Conservation (phyloP, 257 asterid genomes). For the Mentha longifolia region DNA sequence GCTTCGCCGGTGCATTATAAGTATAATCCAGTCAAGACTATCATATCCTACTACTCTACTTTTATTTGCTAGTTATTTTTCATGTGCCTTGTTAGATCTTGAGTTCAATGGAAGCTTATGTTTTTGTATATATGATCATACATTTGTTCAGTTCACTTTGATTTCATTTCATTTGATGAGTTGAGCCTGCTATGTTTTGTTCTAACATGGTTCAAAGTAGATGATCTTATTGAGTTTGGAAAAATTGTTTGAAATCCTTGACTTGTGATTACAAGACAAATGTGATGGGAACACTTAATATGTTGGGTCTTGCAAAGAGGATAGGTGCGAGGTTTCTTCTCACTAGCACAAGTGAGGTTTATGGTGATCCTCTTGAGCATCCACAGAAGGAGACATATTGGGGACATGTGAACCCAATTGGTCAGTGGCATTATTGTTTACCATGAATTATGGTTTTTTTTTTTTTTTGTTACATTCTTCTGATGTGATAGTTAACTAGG, state of each 20-base stretch:
- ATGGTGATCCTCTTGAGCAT: slow-evolving; percentile 99
- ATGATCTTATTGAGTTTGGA: slow-evolving; percentile 21
- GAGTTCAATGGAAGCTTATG: not conserved
- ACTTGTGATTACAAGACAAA: slow-evolving; percentile 78
- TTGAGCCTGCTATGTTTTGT: too few relatives aligned
- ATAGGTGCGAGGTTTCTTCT: slow-evolving; percentile 86
- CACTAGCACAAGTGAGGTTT: slow-evolving; percentile 97
- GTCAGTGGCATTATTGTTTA: slow-evolving; percentile 39
- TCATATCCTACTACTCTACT: slow-evolving; percentile 55
- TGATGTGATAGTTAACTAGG: slow-evolving; percentile 47
- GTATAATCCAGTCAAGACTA: slow-evolving; percentile 77
- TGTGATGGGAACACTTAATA: slow-evolving; percentile 97
- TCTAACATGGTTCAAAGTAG: not conserved
- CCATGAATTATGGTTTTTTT: slow-evolving; percentile 2
- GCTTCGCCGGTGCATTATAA: slow-evolving; percentile 79
- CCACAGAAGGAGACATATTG: slow-evolving; percentile 98
- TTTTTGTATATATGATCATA: slow-evolving; percentile 10
- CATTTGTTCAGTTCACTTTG: slow-evolving; percentile 16
- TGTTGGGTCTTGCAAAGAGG: slow-evolving; percentile 98
- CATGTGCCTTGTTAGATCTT: slow-evolving; percentile 12
- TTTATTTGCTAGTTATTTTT: not conserved
- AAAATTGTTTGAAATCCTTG: slow-evolving; percentile 56
- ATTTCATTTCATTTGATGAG: not conserved
- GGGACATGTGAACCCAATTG: slow-evolving; percentile 98
- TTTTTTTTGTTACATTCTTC: slow-evolving; percentile 24